phyloP scores from a whole-genome alignment of 164 flowering plant species.

The Magnolia changhungtana region DNA sequence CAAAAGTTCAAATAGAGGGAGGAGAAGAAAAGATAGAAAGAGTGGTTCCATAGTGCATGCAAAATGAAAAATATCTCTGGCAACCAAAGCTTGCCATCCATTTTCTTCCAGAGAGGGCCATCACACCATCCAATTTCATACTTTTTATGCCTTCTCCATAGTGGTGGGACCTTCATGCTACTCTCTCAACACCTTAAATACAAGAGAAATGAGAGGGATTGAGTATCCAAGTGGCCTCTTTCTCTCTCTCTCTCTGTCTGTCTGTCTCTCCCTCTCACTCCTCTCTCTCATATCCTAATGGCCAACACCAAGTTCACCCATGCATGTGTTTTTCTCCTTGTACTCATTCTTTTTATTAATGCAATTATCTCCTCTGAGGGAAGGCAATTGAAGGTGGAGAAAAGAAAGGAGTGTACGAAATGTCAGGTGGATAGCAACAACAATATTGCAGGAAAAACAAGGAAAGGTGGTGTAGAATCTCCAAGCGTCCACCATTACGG shows the following conservation, averaged over 20 bases:
- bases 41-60: background rate
- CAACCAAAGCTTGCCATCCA: background rate
- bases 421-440: background rate
- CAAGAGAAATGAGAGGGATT: background rate
- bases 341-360: background rate
- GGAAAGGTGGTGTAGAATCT: background rate
- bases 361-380: conserved; percentile 1
- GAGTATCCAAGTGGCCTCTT: background rate
- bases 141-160: background rate
- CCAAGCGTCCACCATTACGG: background rate
- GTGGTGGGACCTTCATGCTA: background rate
- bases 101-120: background rate
- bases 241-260: background rate
- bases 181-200: conserved; percentile 2
- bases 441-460: background rate
- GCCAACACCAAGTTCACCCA: background rate
- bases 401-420: background rate
- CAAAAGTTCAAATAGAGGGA: background rate
- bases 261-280: background rate
- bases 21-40: background rate
- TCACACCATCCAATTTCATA: background rate
- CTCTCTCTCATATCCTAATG: background rate
- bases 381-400: background rate
- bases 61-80: background rate
- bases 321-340: conserved; percentile 4